Base-by-base conservation (phyloP, 208 protist genomes). In the Wallacemonas rigidus region DNA sequence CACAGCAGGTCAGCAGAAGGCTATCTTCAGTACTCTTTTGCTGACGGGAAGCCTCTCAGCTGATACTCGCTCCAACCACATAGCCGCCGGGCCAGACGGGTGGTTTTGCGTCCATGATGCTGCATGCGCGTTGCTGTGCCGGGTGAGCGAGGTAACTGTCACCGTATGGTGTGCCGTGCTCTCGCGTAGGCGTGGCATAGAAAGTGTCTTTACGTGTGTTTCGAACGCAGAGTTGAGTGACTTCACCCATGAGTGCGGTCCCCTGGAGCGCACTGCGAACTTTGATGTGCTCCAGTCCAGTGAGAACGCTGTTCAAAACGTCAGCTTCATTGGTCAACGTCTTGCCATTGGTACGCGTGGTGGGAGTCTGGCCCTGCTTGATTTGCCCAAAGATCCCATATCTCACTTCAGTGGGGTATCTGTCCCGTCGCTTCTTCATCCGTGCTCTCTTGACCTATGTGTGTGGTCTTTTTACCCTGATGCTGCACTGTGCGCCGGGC, bases 171-270 rank as follows among this genome's bases (percentile, higher is more conserved):
- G 67, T 60, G 67, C 51, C 50, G 39, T 61, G 14, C 50, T 75
- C 58, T 69, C 48, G 2, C 17, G 62, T 14, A 51, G 36, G 51
- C 7, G 41, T 5, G 12, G 26, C 36, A 77, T 2, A 2, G 41
- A 17, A n/a, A n/a, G 17, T 9, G 12, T 83, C 1, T 76, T 89
- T 4, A 86, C 69, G 62, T 83, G 56, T 12, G 51, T 76, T 9
- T 67, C 62, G 17, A 76, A 45, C 26, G 77, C 50, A 36, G 35
- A 75, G 56, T 73, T 82, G 36, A 74, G 47, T n/a, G 69, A 78
- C 12, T 81, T 76, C 39, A 8, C 72, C 3, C 50, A 65, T 15
- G 64, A 35, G 54, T 38, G 36, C 43, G 64, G 64, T 36, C 50
- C 26, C 5, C 6, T 36, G 47, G 7, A 4, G 11, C 64, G 64